Base-by-base conservation (phyloP, 2,329 filamentous ascomycete genomes). In the Emericellopsis atlantica region DNA sequence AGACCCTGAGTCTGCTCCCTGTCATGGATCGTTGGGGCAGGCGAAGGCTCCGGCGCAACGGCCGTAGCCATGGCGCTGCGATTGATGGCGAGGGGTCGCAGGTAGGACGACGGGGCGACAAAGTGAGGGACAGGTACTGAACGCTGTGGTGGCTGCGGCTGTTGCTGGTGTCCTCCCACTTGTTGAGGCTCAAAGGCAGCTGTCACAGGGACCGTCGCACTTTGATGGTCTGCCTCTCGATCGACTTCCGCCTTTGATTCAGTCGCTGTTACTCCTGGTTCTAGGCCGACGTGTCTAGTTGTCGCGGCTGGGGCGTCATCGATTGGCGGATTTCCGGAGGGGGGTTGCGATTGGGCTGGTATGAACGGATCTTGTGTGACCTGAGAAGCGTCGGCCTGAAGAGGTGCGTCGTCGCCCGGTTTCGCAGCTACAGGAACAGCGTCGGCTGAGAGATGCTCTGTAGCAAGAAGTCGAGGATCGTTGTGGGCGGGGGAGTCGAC, bases 1-100 rank as follows among this genome's bases (percentile, higher is more conserved):
- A 90, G 68, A 51, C 82, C 84, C 57, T 85, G 80, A 54, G 81
- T 71, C 65, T 89, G 83, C 56, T 89, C 84, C 64, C 72, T 77
- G 60, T 90, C 84, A 44, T 84, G 67, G 45, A 74, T 70, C 52
- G 70, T 79, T 60, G 69, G 65, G 45, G 62, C 56, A 48, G 61
- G 62, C 22, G 43, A 35, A 32, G 48, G 40, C 24, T 48, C 44
- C 23, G 51, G 46, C 36, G 49, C 47, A 36, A 51, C 46, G 33
- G 58, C 51, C 59, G 64, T 63, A 16, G 40, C 36, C 37, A 40
- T 31, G 49, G 52, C 52, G 51, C 48, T 57, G 45, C 54, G 50
- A 43, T 51, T 51, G 35, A 58, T 52, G 44, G 55, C 53, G 51
- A 58, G 58, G 45, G 58, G 58, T 43, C 62, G 64, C 46, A 78